A percentile compares a stretch with the other conserved stretches of the same genome.
Conservation (phyloP, 495 filamentous ascomycete genomes). For the Trichoderma orchidacearum region DNA sequence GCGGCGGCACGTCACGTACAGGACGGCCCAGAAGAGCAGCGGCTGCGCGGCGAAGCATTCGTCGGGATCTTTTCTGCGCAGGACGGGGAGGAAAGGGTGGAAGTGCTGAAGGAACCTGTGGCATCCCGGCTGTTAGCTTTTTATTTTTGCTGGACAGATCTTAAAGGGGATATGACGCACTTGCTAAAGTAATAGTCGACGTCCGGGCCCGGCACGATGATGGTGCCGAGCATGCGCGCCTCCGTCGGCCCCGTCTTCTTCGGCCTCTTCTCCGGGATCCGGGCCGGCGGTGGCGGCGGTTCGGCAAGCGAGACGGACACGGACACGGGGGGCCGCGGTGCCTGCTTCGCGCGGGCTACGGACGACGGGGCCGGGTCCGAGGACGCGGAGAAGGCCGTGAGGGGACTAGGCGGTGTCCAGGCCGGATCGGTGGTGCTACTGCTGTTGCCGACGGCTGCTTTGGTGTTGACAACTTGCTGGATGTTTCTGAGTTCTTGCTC, state of each 20-base stretch:
- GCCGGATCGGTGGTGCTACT: background rate
- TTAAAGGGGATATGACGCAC: constrained; percentile 6
- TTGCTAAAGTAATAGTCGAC: constrained; percentile 33
- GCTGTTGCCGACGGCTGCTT: background rate
- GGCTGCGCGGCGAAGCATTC: constrained; percentile 21
- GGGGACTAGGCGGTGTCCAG: background rate
- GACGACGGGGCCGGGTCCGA: background rate
- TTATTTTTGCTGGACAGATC: background rate
- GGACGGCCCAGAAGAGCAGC: constrained; percentile 31
- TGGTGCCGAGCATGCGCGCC: constrained; percentile 26
- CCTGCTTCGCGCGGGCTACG: background rate
- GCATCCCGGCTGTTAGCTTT: background rate
- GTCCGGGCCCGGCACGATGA: constrained; percentile 30
- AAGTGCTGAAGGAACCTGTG: constrained; percentile 25
- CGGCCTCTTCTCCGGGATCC: constrained; percentile 1
- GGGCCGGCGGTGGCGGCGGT: constrained; percentile 1
- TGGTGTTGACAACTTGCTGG: constrained; percentile 23
- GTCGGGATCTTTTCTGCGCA: constrained; percentile 23
- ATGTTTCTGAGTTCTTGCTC: constrained; percentile 30
- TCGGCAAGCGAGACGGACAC: background rate
- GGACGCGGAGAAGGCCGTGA: background rate
- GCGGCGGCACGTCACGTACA: constrained; percentile 26
- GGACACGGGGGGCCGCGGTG: background rate
- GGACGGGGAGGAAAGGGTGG: constrained; percentile 29
- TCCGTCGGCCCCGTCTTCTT: constrained; percentile 10